Base-by-base conservation (phyloP, 176 grass and related monocot species). In the Musa beccarii region DNA sequence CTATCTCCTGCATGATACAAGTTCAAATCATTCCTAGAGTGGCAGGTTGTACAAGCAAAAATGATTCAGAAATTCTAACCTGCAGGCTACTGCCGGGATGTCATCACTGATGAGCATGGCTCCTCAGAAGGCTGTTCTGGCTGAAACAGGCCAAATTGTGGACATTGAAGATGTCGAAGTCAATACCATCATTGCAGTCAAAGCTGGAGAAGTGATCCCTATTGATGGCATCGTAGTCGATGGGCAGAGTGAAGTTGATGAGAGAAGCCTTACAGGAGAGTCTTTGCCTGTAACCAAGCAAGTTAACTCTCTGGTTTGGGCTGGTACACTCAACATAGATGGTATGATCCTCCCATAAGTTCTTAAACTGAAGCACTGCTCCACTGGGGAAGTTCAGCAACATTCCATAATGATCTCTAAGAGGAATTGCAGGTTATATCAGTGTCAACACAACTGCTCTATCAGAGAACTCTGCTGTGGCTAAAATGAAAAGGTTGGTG, bases 251-350 rank as follows among this genome's bases (percentile, higher is more conserved):
- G 89, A 91, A 49, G 79, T 89, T 10, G 89, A 96, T n/a, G 85
- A 96, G 74, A 86, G 81, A 8, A 96, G 85, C 79, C 87, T 96
- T 55, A 96, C 89, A 19, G 93, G 93, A 52, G 93, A 96, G 87
- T 88, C 87, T 4, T 87, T 92, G 51, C 89, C 87, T 0, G 89
- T 90, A 20, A 53, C 81, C 0, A 96, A 96, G 70, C 87, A 83
- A 0, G 61, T 59, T 7, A 57, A 57, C 4, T 79, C 89, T 0
- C 17, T 83, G 59, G 89, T 90, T 73, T 92, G 87, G 93, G 85
- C 93, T 20, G 93, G 93, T 19, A 96, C 93, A 13, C 71, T 90
- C 2, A 92, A 92, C 69, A 52, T 90, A 3, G 87, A 92, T 16
- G 93, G 92, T 96, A 81, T 54, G 9, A 51, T 59, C 10, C 10